Conservation (phyloP, 345 rosid species). For the Luvunga scandens region DNA sequence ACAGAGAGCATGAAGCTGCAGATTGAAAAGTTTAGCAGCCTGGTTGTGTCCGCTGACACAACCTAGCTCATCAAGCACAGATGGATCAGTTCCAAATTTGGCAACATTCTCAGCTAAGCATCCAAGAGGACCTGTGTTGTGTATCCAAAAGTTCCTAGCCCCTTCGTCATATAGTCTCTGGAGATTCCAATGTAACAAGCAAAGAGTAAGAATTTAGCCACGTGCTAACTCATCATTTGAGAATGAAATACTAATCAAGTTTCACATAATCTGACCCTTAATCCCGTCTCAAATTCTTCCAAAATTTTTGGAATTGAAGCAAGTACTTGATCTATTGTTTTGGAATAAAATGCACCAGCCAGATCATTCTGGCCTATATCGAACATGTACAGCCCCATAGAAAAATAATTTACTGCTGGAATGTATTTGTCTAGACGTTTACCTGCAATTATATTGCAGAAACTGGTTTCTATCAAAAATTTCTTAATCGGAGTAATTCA, state of each 20-base stretch:
- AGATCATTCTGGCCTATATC: constrained; percentile 97
- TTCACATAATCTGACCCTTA: constrained; percentile 44
- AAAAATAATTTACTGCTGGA: constrained; percentile 64
- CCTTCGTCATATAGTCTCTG: constrained; percentile 82
- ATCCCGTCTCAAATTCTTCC: constrained; percentile 66
- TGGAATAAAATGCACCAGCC: constrained; percentile 94
- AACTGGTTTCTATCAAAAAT: neutral
- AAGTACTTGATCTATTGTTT: constrained; percentile 72
- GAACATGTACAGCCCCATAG: constrained; percentile 75
- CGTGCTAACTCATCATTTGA: neutral
- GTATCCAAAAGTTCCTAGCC: constrained; percentile 88
- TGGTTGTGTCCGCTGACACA: constrained; percentile 78
- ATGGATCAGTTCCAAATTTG: constrained; percentile 74
- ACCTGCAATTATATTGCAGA: constrained; percentile 34
- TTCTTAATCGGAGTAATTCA: neutral
- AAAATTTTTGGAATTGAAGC: constrained; percentile 70
- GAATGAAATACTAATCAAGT: neutral
- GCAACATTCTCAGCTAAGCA: constrained; percentile 89
- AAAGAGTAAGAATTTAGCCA: neutral
- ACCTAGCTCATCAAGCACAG: constrained; percentile 82
- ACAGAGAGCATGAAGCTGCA: constrained; percentile 80
- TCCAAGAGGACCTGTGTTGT: constrained; percentile 94
- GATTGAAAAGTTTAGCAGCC: constrained; percentile 81
- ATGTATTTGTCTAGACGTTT: constrained; percentile 52
- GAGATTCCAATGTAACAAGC: neutral